phyloP scores from a whole-genome alignment of 2,329 filamentous ascomycete genomes.

The Aschersonia sp. region DNA sequence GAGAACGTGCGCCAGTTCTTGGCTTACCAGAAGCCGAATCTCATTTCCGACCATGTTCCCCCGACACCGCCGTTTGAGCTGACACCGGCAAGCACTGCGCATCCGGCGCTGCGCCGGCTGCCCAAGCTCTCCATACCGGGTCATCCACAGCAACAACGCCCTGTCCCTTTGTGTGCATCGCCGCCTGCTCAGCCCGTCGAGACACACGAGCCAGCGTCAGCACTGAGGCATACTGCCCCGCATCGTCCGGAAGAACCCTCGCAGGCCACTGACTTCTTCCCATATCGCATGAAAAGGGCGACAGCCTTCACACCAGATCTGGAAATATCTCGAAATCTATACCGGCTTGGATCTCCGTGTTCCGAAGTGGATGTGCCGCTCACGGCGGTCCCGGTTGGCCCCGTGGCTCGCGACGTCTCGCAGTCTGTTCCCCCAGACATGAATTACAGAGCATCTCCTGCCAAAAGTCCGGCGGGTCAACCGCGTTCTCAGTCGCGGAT shows the following conservation, averaged over 20 bases:
- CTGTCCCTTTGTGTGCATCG: constrained; percentile 13
- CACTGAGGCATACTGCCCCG: constrained; percentile 12
- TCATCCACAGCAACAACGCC: constrained; percentile 14
- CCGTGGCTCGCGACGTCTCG: constrained; percentile 62
- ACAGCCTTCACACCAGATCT: constrained; percentile 40
- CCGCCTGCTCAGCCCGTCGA: constrained; percentile 13
- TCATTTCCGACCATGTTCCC: constrained; percentile 37
- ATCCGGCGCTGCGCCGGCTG: constrained; percentile 40
- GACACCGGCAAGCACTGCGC: constrained; percentile 33
- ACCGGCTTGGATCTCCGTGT: constrained; percentile 72
- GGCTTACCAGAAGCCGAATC: constrained; percentile 57
- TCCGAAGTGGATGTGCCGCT: constrained; percentile 84
- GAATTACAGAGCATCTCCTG: constrained; percentile 48
- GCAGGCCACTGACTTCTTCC: constrained; percentile 23
- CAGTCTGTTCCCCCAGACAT: constrained; percentile 92
- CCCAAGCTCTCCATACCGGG: constrained; percentile 48
- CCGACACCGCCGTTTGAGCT: constrained; percentile 58
- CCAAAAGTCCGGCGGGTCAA: constrained; percentile 15
- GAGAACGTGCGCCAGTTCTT: constrained; percentile 90
- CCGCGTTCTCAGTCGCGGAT: constrained; percentile 38
- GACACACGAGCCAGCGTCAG: constrained; percentile 10
- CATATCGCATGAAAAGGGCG: constrained; percentile 36
- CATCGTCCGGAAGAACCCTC: constrained; percentile 6
- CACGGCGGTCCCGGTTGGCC: constrained; percentile 55
- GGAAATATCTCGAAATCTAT: constrained; percentile 42